Conservation (phyloP, 805 yeast species). For the Hanseniaspora thailandica region DNA sequence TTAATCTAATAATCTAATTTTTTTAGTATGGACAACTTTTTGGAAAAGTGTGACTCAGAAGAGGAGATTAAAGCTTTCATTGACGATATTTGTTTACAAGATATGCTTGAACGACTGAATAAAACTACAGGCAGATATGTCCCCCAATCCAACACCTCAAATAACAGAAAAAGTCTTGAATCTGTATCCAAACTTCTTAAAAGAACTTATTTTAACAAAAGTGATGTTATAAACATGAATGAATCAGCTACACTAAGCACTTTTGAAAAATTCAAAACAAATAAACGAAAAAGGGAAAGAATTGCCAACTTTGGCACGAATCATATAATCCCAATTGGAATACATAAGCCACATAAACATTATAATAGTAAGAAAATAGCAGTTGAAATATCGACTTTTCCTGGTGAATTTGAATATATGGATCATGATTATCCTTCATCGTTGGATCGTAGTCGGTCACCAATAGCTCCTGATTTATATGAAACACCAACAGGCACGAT, state of each 20-base stretch:
- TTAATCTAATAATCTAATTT: too few species aligned
- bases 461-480: too few species aligned
- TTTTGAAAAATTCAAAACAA: neutral
- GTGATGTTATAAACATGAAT: neutral
- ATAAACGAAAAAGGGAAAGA: neutral
- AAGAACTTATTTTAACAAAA: neutral
- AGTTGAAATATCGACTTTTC: too few species aligned
- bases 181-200: neutral
- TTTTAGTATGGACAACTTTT: neutral
- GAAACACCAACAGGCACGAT: too few species aligned
- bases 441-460: too few species aligned
- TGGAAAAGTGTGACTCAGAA: neutral
- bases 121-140: neutral
- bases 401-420: too few species aligned
- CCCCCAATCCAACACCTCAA: too few species aligned
- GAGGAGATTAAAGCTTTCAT: neutral
- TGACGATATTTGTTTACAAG: neutral
- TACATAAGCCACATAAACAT: slow-evolving; percentile 40
- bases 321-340: slow-evolving; percentile 47
- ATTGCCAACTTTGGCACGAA: slow-evolving; percentile 32
- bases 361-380: slow-evolving; percentile 18
- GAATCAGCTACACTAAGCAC: neutral
- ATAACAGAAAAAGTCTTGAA: neutral
- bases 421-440: too few species aligned
- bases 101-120: too few species aligned